Percentiles rank a stretch among this genome's conserved stretches.
Evolutionary conservation across 768 basidiomycete species (phyloP).

Genomic region (Panaeolus cyanescens): DNA sequence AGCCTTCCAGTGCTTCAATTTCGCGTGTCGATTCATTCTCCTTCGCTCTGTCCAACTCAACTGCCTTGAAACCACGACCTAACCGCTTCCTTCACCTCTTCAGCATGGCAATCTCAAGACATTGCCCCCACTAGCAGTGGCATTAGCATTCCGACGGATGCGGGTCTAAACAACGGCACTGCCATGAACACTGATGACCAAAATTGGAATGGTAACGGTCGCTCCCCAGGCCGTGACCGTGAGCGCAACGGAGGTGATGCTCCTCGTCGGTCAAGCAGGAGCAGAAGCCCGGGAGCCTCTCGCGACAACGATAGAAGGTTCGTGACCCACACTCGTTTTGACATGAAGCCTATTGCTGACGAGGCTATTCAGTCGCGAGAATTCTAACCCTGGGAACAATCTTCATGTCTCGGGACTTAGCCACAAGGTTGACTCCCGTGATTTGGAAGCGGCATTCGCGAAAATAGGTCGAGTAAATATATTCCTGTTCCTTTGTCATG

Average conservation of each 20-base stretch:
- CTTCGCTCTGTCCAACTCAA: constrained; percentile 45
- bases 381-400: constrained; percentile 70
- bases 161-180: constrained; percentile 36
- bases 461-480: constrained; percentile 65
- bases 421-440: constrained; percentile 70
- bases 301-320: constrained; percentile 58
- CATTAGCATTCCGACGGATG: constrained; percentile 72
- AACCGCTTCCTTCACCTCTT: constrained; percentile 33
- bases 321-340: constrained; percentile 20
- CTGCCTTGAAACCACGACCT: constrained; percentile 38
- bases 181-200: constrained; percentile 57
- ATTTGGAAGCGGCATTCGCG: constrained; percentile 85
- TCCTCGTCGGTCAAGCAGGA: constrained; percentile 73
- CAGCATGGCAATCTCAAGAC: constrained; percentile 87
- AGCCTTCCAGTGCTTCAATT: constrained; percentile 20
- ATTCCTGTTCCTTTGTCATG: background rate
- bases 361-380: constrained; percentile 35
- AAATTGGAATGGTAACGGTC: constrained; percentile 49
- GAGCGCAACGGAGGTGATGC: constrained; percentile 44
- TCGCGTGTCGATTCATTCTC: constrained; percentile 29
- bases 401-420: constrained; percentile 62
- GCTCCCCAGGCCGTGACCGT: constrained; percentile 45
- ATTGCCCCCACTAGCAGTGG: constrained; percentile 66
- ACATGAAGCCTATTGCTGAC: background rate
- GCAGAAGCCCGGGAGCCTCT: constrained; percentile 64